Evolutionary conservation across 768 basidiomycete genomes (phyloP).

Genomic region (Peribolospora baueri): DNA sequence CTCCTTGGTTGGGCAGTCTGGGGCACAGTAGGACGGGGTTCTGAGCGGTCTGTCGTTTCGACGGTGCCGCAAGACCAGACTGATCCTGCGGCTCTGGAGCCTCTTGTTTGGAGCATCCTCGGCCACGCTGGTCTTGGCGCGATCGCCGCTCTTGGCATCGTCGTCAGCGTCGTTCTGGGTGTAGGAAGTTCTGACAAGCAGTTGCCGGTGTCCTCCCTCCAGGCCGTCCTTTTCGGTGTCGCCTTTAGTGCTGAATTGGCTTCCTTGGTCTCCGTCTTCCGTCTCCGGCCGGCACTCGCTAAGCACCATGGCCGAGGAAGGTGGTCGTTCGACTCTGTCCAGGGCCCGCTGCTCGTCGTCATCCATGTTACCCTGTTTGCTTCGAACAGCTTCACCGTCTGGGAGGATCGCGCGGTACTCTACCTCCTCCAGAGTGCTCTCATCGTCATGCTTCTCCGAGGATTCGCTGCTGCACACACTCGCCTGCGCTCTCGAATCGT

Average conservation of each 20-base stretch:
- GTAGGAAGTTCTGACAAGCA: no score
- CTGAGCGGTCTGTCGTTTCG: no score
- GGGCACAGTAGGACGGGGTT: neutral
- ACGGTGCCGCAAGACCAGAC: no score
- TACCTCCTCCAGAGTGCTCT: conserved; percentile 38
- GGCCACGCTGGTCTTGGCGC: no score
- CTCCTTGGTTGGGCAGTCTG: neutral
- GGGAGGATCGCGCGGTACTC: conserved; percentile 68
- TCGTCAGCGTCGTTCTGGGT: conserved; percentile 1
- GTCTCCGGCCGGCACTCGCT: neutral
- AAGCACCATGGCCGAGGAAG: neutral
- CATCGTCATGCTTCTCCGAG: conserved; percentile 38
- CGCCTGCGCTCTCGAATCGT: conserved; percentile 53
- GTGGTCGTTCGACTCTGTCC: conserved; percentile 2
- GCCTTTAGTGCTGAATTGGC: neutral
- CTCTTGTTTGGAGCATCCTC: no score
- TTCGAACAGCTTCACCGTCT: conserved; percentile 91
- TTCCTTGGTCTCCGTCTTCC: neutral
- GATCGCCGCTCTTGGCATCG: conserved; percentile 2
- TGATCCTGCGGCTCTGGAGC: no score
- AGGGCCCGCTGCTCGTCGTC: conserved; percentile 25
- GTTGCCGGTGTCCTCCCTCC: no score
- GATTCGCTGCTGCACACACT: conserved; percentile 39
- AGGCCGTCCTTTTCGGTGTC: neutral
- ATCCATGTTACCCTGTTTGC: conserved; percentile 55